Percentiles rank a stretch among this genome's conserved stretches.
Evolutionary conservation across 176 grass and related monocot genomes (phyloP).

Genomic region (Oryza coarctata): DNA sequence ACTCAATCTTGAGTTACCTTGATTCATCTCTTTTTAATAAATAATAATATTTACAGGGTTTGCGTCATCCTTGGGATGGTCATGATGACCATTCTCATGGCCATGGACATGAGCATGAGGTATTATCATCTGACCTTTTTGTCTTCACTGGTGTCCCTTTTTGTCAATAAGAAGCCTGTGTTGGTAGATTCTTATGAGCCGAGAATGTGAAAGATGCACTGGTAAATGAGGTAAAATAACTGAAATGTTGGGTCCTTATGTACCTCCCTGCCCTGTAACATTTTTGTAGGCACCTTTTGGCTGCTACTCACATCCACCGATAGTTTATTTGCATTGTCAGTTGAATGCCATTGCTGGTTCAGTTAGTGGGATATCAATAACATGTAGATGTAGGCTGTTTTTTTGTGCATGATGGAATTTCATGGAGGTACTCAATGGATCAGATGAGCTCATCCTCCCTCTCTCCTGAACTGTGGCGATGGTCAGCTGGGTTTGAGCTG

Average conservation of each 20-base stretch:
- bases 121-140: constrained; percentile 17
- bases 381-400: neutral
- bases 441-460: neutral
- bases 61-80: constrained; percentile 93
- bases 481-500: neutral
- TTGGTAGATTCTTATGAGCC: neutral
- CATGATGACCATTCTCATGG: constrained; percentile 78
- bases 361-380: neutral
- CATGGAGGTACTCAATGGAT: neutral
- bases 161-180: neutral
- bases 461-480: too few relatives aligned
- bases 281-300: neutral
- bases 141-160: neutral
- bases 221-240: neutral
- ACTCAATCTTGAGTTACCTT: neutral
- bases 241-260: neutral
- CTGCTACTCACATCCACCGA: neutral
- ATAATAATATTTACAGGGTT: constrained; percentile 52
- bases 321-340: neutral
- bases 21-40: neutral
- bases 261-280: neutral
- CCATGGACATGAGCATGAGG: constrained; percentile 69
- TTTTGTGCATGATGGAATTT: neutral
- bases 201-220: neutral
- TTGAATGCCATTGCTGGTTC: neutral